These are phyloP conservation scores for Penicillium thymicola DNA, from an alignment of 2,329 filamentous ascomycete genomes.

Conservation along the genomic window DNA sequence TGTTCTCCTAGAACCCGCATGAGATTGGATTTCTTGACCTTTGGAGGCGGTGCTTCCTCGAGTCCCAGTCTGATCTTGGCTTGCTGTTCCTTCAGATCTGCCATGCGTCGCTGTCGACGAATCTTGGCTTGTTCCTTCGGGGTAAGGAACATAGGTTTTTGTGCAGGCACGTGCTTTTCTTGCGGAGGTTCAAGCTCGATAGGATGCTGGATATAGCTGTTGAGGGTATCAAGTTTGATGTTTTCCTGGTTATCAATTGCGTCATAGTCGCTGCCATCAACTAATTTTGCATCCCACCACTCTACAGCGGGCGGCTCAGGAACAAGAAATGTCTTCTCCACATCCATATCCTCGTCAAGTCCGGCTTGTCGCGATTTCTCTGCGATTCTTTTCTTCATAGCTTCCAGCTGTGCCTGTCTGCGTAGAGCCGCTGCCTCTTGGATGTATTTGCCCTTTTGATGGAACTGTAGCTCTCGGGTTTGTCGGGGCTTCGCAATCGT, in stretches of 20 bases:
- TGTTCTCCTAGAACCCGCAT: slow-evolving; percentile 95
- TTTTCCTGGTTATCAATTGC: slow-evolving; percentile 62
- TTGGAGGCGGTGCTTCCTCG: slow-evolving; percentile 84
- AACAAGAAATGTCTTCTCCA: slow-evolving; percentile 85
- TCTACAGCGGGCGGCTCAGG: slow-evolving; percentile 83
- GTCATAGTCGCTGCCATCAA: slow-evolving; percentile 72
- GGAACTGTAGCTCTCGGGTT: slow-evolving; percentile 78
- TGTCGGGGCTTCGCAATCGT: slow-evolving; percentile 61
- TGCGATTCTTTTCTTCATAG: slow-evolving; percentile 91
- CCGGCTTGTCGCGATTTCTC: slow-evolving; percentile 84
- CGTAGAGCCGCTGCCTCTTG: slow-evolving; percentile 87
- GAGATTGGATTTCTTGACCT: slow-evolving; percentile 95
- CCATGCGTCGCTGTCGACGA: slow-evolving; percentile 83
- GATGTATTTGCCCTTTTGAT: slow-evolving; percentile 96
- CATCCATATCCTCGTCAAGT: slow-evolving; percentile 84
- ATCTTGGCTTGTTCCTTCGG: slow-evolving; percentile 87
- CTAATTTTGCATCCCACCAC: slow-evolving; percentile 94
- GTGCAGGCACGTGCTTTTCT: slow-evolving; percentile 71
- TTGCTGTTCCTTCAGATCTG: slow-evolving; percentile 91
- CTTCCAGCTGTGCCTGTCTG: slow-evolving; percentile 82
- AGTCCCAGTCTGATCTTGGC: slow-evolving; percentile 91
- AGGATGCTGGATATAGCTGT: slow-evolving; percentile 87
- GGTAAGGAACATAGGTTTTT: slow-evolving; percentile 91
- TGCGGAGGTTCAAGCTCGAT: slow-evolving; percentile 87
- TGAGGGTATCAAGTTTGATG: slow-evolving; percentile 74